Evolutionary conservation across 2,329 filamentous ascomycete species (phyloP), one percentile per base, ranked within the genome.

Genomic region (Hypoxylon rubiginosum): DNA sequence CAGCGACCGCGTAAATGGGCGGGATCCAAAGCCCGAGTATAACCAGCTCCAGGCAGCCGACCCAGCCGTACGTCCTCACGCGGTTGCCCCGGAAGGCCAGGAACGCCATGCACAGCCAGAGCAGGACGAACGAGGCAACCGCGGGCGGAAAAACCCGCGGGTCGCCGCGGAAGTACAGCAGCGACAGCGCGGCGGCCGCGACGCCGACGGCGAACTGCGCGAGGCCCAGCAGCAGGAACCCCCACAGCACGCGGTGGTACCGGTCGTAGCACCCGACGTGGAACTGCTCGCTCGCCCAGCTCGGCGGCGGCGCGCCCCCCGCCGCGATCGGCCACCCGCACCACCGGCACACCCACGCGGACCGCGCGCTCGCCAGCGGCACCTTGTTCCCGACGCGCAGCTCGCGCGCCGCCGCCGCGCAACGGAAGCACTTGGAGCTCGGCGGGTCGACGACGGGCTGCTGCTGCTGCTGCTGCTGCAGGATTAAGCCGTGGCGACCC

Each of bases 31-130:
- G 68, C 1, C 69, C 73, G 41, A 80, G 59, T 19, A 79, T 79
- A n/a, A 62, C 55, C 13, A 78, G 59, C 67, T 84, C 82, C 0
- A 82, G 57, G 1, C 79, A 39, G 11, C 81, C 61, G 0, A 79
- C 77, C 65, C 75, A 77, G 59, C 80, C 77, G 55, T 83, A 83
- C 0, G 81, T 83, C 34, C 80, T 75, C 19, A 78, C 43, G 21
- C 71, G 68, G 19, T 76, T 74, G 2, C 78, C 77, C 26, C 82
- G 69, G 17, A 78, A 69, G 21, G 78, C 57, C 6, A 79, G 72
- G 11, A 83, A 67, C 13, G 70, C 68, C 55, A 82, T 73, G 21
- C 74, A 77, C 58, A 78, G 71, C 68, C 79, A 76, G 0, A 78
- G 65, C 46, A 82, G 63, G 9, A 82, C 51, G 58, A 84, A 82